Conservation (phyloP, 108 stramenopile species). For the Phaeodactylum tricornutum region DNA sequence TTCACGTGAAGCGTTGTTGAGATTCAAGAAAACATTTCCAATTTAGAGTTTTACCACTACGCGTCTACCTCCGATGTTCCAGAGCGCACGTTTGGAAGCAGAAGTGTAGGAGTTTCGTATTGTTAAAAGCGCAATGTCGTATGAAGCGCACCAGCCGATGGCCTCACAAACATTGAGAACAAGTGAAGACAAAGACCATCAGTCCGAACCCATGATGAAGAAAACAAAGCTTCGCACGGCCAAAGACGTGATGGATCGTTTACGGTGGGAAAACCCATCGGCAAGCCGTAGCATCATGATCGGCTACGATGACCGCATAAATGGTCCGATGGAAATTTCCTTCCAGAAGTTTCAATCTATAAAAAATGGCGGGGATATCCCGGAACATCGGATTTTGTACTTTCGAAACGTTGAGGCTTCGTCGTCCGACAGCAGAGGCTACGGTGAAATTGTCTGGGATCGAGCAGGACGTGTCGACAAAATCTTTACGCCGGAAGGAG, state of each 20-base stretch:
- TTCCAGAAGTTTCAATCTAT: conserved; percentile 10
- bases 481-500: conserved; percentile 10
- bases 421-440: background rate
- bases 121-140: too few relatives aligned
- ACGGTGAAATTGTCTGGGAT: conserved; percentile 11
- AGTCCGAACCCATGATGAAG: too few relatives aligned
- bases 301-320: conserved; percentile 17
- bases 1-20: too few relatives aligned
- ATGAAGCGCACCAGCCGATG: too few relatives aligned
- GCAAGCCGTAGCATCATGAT: conserved; percentile 3
- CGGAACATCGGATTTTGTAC: conserved; percentile 22
- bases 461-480: conserved; percentile 1
- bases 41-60: too few relatives aligned
- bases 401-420: conserved; percentile 1
- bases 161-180: too few relatives aligned
- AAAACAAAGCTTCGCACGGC: conserved; percentile 21
- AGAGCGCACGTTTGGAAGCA: too few relatives aligned
- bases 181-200: too few relatives aligned
- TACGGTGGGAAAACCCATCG: too few relatives aligned
- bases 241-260: conserved; percentile 11
- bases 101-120: too few relatives aligned
- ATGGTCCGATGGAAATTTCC: conserved; percentile 19
- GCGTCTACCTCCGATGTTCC: too few relatives aligned
- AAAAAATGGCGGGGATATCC: conserved; percentile 17
- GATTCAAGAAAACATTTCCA: too few relatives aligned